Evolutionary conservation across 176 grass and related monocot genomes (phyloP), one percentile per base, ranked within the genome.

Genomic region (Tillandsia leiboldiana): DNA sequence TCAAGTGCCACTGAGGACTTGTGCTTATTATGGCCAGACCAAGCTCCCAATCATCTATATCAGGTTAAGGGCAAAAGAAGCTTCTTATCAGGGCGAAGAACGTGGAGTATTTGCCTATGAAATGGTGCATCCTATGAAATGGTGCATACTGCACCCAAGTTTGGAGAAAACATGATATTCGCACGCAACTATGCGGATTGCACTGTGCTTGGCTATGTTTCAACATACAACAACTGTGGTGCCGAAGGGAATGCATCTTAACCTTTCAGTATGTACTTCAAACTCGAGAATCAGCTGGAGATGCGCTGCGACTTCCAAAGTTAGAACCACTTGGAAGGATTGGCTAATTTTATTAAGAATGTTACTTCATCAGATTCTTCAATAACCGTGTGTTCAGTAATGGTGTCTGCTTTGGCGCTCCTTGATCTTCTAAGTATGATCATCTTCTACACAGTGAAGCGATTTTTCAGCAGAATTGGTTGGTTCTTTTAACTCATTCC

Each of bases 1-100:
- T 96, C 66, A 86, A 96, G 75, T 72, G 85, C 3, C 92, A 96
- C 67, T 96, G 88, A 88, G 92, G 92, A 17, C 65, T 91, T 54
- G 18, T 76, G 66, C 72, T 10, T 57, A 57, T 18, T 12, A 57
- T 57, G 53, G 53, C 53, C 53, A 57, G 7, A 79, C 83, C 8
- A 90, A 86, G 65, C 86, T 90, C 53, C 72, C 73, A 10, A 66
- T 91, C 1, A 74, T 78, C 24, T 69, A 71, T 91, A 12, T 68
- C 76, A 8, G 78, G 84, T 53, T 6, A 23, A 8, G 88, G 69
- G 12, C 62, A 73, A 12, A 42, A 75, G 14, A 27, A 11, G 27
- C 78, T 73, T 69, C 82, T 80, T 4, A 65, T 59, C 0, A 26
- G 75, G 22, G 87, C 82, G 0, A 77, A 66, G 29, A 78, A 84